phyloP scores from a whole-genome alignment of 441 rosid species.

The Kokia cookei region DNA sequence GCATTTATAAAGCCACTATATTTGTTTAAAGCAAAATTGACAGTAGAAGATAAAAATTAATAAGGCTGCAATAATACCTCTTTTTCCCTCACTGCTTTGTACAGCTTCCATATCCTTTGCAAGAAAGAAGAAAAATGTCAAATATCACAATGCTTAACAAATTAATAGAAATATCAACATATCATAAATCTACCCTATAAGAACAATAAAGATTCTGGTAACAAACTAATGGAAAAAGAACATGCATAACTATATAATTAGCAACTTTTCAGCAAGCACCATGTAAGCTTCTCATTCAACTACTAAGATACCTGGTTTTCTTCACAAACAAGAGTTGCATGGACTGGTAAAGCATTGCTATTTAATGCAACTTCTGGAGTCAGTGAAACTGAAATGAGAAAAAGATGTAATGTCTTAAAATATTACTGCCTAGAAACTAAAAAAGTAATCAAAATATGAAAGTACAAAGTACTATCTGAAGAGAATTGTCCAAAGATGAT shows the following conservation, averaged over 20 bases:
- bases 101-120: conserved; percentile 39
- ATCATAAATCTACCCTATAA: neutral
- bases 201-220: conserved; percentile 9
- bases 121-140: conserved; percentile 18
- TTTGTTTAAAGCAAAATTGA: neutral
- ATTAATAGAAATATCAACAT: neutral
- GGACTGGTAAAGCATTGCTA: conserved; percentile 26
- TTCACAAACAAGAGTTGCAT: conserved; percentile 29
- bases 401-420: neutral
- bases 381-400: conserved; percentile 34
- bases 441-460: neutral
- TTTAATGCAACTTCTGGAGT: conserved; percentile 25
- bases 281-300: neutral
- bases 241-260: neutral
- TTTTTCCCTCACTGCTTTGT: conserved; percentile 24
- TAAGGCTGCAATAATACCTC: conserved; percentile 27
- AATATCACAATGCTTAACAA: neutral
- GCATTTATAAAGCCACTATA: neutral
- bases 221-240: neutral
- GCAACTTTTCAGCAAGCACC: neutral
- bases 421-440: neutral
- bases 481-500: neutral
- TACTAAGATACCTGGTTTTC: conserved; percentile 43
- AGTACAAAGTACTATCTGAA: neutral
- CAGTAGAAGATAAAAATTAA: conserved; percentile 11